A percentile compares a stretch with the other conserved stretches of the same genome.
These are phyloP conservation scores for Phytophthora multivora DNA, from an alignment of 352 stramenopile genomes.

Conservation along the genomic window DNA sequence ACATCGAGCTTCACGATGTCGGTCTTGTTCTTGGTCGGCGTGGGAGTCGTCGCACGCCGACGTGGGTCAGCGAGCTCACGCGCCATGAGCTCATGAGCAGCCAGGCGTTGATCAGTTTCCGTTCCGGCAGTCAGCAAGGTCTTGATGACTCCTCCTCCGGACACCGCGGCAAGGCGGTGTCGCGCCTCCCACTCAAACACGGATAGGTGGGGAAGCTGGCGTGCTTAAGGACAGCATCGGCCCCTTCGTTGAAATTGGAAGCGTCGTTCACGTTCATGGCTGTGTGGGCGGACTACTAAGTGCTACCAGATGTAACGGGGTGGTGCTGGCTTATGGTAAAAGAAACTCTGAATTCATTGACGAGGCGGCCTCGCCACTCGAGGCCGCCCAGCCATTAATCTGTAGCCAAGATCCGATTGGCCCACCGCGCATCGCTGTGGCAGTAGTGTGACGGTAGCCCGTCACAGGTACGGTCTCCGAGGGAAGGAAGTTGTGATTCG, in stretches of 20 bases:
- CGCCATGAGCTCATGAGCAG: too few species aligned
- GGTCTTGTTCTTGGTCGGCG: slow-evolving; percentile 16
- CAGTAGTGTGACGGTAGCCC: too few species aligned
- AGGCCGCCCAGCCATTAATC: too few species aligned
- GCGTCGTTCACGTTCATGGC: slow-evolving; percentile 8
- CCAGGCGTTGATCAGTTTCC: slow-evolving; percentile 7
- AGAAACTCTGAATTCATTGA: too few species aligned
- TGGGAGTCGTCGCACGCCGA: slow-evolving; percentile 15
- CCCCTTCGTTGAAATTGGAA: background rate
- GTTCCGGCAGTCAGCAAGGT: slow-evolving; percentile 2
- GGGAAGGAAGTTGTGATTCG: too few species aligned
- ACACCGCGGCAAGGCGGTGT: slow-evolving; percentile 9
- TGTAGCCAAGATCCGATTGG: too few species aligned
- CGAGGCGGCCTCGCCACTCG: too few species aligned
- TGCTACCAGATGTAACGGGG: slow-evolving; percentile 32
- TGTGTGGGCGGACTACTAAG: slow-evolving; percentile 8
- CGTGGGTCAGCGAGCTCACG: slow-evolving; percentile 10
- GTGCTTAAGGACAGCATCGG: too few species aligned
- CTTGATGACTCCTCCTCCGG: slow-evolving; percentile 3
- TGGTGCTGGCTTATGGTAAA: background rate
- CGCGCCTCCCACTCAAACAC: slow-evolving; percentile 13
- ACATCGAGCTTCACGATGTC: slow-evolving; percentile 36
- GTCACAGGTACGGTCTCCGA: too few species aligned
- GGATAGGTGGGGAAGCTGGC: slow-evolving; percentile 1
- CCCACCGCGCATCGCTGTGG: too few species aligned